These are phyloP conservation scores for Lasiodiplodia gonubiensis DNA, from an alignment of 2,329 filamentous ascomycete genomes.

Conservation along the genomic window DNA sequence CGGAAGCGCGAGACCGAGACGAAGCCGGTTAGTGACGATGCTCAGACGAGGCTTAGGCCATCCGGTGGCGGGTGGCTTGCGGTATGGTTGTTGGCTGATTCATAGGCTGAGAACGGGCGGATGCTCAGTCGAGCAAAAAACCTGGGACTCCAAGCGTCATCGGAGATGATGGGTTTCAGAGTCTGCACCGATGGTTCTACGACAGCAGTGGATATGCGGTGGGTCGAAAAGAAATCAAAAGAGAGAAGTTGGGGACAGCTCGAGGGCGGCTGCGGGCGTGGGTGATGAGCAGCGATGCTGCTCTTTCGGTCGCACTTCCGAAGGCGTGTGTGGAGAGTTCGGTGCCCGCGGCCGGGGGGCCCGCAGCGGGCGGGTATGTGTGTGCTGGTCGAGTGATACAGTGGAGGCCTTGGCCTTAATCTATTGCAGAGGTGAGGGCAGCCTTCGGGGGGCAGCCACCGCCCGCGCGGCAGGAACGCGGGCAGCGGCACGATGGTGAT, in stretches of 20 bases:
- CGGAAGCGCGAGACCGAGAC: conserved; percentile 23
- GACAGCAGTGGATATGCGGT: conserved; percentile 25
- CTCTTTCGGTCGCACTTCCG: background rate
- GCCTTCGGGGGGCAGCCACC: conserved; percentile 29
- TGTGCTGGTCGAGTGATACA: conserved; percentile 34
- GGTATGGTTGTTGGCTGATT: background rate
- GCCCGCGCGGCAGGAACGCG: conserved; percentile 15
- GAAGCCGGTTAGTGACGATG: conserved; percentile 21
- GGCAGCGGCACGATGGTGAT: conserved; percentile 5
- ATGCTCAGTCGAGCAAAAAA: background rate
- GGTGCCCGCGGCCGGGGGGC: background rate
- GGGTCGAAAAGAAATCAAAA: conserved; percentile 19
- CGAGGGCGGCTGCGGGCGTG: background rate
- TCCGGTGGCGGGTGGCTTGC: background rate
- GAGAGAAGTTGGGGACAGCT: background rate
- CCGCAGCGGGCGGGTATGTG: background rate
- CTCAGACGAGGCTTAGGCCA: background rate
- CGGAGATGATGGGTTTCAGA: conserved; percentile 29
- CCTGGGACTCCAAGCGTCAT: conserved; percentile 14
- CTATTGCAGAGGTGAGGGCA: conserved; percentile 30
- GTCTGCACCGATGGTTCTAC: conserved; percentile 22
- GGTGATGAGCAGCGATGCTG: background rate
- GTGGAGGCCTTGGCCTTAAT: conserved; percentile 38
- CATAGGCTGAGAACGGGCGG: conserved; percentile 1
- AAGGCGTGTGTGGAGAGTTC: background rate